These are phyloP conservation scores for Suhomyces prunicola DNA, from an alignment of 805 yeast species.

Conservation along the genomic window DNA sequence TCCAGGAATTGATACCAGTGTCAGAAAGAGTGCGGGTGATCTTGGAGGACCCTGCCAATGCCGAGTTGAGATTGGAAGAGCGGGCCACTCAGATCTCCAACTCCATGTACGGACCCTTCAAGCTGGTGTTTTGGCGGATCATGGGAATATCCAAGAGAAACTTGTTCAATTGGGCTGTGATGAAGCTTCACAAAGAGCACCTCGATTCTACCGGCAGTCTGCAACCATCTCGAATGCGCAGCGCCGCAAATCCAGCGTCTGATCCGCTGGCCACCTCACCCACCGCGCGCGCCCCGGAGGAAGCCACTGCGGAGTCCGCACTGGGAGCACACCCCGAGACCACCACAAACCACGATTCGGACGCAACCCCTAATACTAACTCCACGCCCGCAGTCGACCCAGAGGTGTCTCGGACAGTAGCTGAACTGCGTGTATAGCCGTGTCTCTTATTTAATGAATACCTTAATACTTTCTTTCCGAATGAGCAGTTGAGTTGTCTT, in stretches of 20 bases:
- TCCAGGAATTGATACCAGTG: conserved; percentile 39
- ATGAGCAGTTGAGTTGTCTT: not conserved
- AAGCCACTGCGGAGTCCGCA: not conserved
- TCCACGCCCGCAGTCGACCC: not conserved
- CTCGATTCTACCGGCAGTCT: not conserved
- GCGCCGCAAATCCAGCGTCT: not conserved
- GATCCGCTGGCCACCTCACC: not conserved
- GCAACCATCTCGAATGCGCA: not conserved
- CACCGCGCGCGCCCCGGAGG: not conserved
- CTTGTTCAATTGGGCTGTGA: conserved; percentile 51
- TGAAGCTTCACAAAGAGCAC: conserved; percentile 22
- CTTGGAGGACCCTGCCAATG: conserved; percentile 28
- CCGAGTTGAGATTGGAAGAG: conserved; percentile 41
- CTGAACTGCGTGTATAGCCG: not conserved
- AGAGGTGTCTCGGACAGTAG: not conserved
- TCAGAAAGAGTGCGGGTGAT: conserved; percentile 43
- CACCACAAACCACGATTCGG: not conserved
- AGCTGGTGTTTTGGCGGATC: conserved; percentile 47
- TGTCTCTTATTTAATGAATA: not conserved
- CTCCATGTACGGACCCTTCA: conserved; percentile 29
- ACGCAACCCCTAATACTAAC: not conserved
- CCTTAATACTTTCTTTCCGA: not conserved
- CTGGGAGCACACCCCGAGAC: not conserved
- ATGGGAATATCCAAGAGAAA: conserved; percentile 54
- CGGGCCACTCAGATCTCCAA: conserved; percentile 41